Evolutionary conservation across 2,329 filamentous ascomycete species (phyloP).

Genomic region (Sporothrix dimorphospora): DNA sequence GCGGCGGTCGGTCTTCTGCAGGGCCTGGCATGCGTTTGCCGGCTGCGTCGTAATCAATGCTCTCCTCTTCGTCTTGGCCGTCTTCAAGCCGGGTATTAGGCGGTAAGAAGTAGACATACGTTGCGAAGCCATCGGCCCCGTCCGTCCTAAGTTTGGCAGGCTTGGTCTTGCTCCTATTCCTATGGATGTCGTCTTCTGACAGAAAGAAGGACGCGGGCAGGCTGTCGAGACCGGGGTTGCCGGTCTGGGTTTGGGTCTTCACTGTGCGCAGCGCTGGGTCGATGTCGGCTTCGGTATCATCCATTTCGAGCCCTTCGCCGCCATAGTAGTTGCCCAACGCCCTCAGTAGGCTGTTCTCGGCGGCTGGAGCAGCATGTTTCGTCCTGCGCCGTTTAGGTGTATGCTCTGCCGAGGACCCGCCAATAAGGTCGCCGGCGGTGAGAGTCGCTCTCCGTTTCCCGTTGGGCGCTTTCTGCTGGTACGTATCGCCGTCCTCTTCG

Average conservation of each 20-base stretch:
- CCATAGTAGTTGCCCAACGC: background rate
- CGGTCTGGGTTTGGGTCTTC: background rate
- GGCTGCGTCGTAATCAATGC: background rate
- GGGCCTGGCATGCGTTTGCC: background rate
- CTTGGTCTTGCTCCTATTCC: background rate
- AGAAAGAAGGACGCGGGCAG: slow-evolving; percentile 32
- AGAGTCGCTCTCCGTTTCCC: slow-evolving; percentile 17
- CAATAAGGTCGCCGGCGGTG: background rate
- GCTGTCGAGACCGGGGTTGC: slow-evolving; percentile 33
- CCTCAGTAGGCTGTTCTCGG: slow-evolving; percentile 27
- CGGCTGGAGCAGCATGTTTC: slow-evolving; percentile 29
- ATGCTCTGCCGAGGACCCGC: background rate
- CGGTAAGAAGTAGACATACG: slow-evolving; percentile 28
- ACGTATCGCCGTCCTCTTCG: background rate
- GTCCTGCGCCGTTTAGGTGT: slow-evolving; percentile 15
- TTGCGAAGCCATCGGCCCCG: background rate
- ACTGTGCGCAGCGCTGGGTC: slow-evolving; percentile 27
- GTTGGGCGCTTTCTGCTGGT: background rate
- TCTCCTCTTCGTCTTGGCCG: background rate
- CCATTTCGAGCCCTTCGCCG: background rate
- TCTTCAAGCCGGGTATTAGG: slow-evolving; percentile 32
- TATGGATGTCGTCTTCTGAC: background rate
- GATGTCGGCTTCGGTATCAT: slow-evolving; percentile 26
- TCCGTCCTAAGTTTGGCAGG: background rate
- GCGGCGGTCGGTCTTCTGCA: background rate